A percentile compares a stretch with the other conserved stretches of the same genome.
phyloP scores from a whole-genome alignment of 768 basidiomycete species.

The Hygrophorus pudorinus region DNA sequence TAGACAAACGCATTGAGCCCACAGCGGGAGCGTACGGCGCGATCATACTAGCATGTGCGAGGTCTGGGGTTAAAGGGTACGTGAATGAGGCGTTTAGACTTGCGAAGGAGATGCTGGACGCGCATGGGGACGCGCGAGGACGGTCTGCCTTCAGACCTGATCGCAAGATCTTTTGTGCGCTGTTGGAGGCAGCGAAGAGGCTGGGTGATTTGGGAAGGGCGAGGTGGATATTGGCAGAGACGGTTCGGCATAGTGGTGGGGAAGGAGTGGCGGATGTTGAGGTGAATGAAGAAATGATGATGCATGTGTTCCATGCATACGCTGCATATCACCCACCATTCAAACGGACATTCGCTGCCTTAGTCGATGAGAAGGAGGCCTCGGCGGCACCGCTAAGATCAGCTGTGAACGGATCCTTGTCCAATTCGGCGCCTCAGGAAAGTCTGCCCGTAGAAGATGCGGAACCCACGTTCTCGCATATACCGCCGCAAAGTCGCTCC shows the following conservation, averaged over 20 bases:
- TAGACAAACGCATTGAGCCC: slow-evolving; percentile 54
- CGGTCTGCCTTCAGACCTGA: slow-evolving; percentile 50
- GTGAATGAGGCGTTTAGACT: slow-evolving; percentile 79
- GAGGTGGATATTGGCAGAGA: slow-evolving; percentile 87
- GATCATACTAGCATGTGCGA: slow-evolving; percentile 71
- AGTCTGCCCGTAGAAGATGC: slow-evolving; percentile 11
- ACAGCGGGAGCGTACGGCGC: slow-evolving; percentile 69
- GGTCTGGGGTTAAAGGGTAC: slow-evolving; percentile 49
- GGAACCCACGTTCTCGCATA: slow-evolving; percentile 31
- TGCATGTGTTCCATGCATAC: slow-evolving; percentile 82
- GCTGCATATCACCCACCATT: slow-evolving; percentile 71
- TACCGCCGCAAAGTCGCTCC: slow-evolving; percentile 62
- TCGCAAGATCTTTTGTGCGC: slow-evolving; percentile 60
- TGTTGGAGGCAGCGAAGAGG: slow-evolving; percentile 87
- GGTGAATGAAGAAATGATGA: slow-evolving; percentile 57
- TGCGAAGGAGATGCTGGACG: slow-evolving; percentile 80
- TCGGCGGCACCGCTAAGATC: neutral
- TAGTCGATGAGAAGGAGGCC: slow-evolving; percentile 22
- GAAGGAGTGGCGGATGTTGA: slow-evolving; percentile 4
- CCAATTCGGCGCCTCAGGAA: slow-evolving; percentile 2
- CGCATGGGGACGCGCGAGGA: slow-evolving; percentile 56
- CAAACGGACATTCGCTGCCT: slow-evolving; percentile 35
- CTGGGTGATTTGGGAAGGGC: slow-evolving; percentile 74
- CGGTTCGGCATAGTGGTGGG: slow-evolving; percentile 32
- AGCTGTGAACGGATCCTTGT: neutral